phyloP scores from a whole-genome alignment of 2,329 filamentous ascomycete species.

The Penicillium freii region DNA sequence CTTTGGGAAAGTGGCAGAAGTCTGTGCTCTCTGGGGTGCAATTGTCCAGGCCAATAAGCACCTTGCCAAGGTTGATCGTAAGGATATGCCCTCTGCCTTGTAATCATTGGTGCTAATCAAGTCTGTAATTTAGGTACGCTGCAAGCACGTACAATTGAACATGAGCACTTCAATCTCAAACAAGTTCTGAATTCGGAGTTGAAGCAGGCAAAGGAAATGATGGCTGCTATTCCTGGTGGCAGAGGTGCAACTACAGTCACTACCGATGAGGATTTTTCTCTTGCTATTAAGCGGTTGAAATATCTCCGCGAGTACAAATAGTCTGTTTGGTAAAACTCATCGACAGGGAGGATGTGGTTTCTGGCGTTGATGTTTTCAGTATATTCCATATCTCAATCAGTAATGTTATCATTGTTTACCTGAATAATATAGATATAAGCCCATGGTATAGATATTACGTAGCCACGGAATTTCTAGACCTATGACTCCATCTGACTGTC shows the following conservation, averaged over 20 bases:
- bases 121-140: not conserved
- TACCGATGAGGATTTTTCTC: conserved; percentile 1
- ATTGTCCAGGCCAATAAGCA: conserved; percentile 5
- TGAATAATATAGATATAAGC: too few species aligned
- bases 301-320: conserved; percentile 5
- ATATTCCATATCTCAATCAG: not conserved
- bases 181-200: conserved; percentile 1
- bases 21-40: conserved; percentile 7
- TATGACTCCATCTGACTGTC: too few species aligned
- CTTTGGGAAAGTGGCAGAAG: conserved; percentile 6
- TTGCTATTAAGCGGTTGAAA: conserved; percentile 7
- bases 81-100: not conserved
- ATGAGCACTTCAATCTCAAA: not conserved
- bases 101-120: not conserved
- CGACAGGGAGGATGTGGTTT: not conserved
- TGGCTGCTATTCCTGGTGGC: conserved; percentile 5
- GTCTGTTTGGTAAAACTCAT: not conserved
- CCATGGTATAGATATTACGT: not conserved
- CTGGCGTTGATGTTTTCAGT: not conserved
- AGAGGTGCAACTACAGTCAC: not conserved
- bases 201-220: not conserved
- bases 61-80: conserved; percentile 1
- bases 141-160: not conserved
- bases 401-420: too few species aligned
- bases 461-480: too few species aligned